Percentiles rank a stretch among this genome's conserved stretches.
These are phyloP conservation scores for Pseudocercospora eumusae DNA, from an alignment of 2,329 filamentous ascomycete genomes.

Conservation along the genomic window DNA sequence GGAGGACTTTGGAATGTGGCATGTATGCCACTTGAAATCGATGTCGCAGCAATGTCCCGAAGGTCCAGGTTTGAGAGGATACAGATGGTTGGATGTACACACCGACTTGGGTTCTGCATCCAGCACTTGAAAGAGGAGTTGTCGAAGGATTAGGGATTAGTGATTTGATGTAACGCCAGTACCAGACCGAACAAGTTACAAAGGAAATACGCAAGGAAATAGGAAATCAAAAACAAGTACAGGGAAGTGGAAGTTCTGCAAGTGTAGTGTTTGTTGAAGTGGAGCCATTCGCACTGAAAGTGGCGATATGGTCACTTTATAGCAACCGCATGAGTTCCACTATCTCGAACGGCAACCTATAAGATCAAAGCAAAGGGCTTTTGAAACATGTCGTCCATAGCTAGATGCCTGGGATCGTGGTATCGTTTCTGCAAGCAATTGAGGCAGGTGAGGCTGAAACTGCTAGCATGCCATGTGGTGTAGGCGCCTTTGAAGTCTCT, in stretches of 20 bases:
- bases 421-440: slow-evolving; percentile 15
- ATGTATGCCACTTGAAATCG: slow-evolving; percentile 27
- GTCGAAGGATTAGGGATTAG: slow-evolving; percentile 28
- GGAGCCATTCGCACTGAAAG: slow-evolving; percentile 8
- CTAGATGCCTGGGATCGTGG: slow-evolving; percentile 18
- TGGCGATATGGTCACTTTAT: slow-evolving; percentile 27
- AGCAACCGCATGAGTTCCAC: slow-evolving; percentile 14
- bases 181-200: slow-evolving; percentile 36
- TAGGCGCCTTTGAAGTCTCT: slow-evolving; percentile 27
- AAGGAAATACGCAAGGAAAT: slow-evolving; percentile 38
- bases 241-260: slow-evolving; percentile 19
- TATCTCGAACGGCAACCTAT: slow-evolving; percentile 11
- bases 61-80: not conserved
- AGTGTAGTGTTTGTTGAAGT: slow-evolving; percentile 12
- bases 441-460: slow-evolving; percentile 28
- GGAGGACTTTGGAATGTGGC: slow-evolving; percentile 31
- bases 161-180: slow-evolving; percentile 31
- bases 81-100: not conserved
- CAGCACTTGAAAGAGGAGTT: slow-evolving; percentile 25
- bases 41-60: slow-evolving; percentile 2
- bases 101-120: slow-evolving; percentile 23
- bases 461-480: slow-evolving; percentile 12
- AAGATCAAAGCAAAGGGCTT: slow-evolving; percentile 4
- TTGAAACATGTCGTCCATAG: slow-evolving; percentile 27
- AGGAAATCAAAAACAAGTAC: slow-evolving; percentile 29